These are phyloP conservation scores for Annulohypoxylon maeteangense DNA, from an alignment of 495 filamentous ascomycete species.

Conservation along the genomic window DNA sequence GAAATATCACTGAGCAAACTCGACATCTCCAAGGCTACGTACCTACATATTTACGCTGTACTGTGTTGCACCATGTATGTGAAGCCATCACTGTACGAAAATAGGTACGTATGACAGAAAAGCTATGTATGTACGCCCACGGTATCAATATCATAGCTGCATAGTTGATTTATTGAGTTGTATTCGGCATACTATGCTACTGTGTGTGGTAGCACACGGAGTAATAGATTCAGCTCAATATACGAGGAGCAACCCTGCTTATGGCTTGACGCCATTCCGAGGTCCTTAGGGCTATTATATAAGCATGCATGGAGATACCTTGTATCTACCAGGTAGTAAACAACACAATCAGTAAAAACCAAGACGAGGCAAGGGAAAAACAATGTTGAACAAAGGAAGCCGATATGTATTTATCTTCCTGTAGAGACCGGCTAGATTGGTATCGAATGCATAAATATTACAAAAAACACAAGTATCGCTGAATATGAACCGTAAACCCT, in stretches of 20 bases:
- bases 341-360: background rate
- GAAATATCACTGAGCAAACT: background rate
- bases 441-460: slow-evolving; percentile 28
- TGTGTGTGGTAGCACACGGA: background rate
- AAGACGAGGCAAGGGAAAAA: background rate
- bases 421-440: slow-evolving; percentile 34
- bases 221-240: background rate
- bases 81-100: background rate
- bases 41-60: background rate
- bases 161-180: background rate
- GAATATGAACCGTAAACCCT: slow-evolving; percentile 9
- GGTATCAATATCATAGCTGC: background rate
- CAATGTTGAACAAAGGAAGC: slow-evolving; percentile 34
- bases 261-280: too few relatives aligned
- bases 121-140: background rate
- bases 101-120: too few relatives aligned
- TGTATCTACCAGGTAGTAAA: background rate
- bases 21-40: background rate
- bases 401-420: slow-evolving; percentile 23
- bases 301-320: background rate
- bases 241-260: too few relatives aligned
- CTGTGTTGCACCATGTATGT: background rate
- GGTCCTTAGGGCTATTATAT: too few relatives aligned
- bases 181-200: background rate
- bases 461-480: slow-evolving; percentile 4